Evolutionary conservation across 306 rosid species (phyloP), one percentile per base, ranked within the genome.

Genomic region (Canavalia gladiata): DNA sequence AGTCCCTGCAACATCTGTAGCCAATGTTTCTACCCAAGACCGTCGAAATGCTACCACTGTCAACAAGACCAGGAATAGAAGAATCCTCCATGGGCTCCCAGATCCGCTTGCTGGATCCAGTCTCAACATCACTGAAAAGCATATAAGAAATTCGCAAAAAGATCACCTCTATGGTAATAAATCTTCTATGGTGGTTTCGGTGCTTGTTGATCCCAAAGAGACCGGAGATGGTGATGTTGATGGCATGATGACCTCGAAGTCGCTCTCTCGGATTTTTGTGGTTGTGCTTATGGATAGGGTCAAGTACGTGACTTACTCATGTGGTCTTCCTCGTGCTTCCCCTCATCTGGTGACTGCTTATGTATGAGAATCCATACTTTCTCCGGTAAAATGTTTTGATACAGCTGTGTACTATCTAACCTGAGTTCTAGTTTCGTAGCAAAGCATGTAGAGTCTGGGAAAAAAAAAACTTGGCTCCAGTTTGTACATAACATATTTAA

Each of bases 131-230:
- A 89, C 97, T 42, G 90, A 87, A 81, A 90, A 89, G 62, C 88
- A 55, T 5, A 83, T 78, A 11, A 78, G 88, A 75, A 88, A 72
- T 64, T 56, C 84, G 5, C 86, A 46, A 55, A 87, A 90, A 62
- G 90, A 84, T 62, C 84, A 67, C 80, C 84, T 93, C 72, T 92
- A 84, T 31, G 92, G 91, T 2, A 87, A 84, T 67, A 87, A 88
- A 75, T 88, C 98, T 57, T 90, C 99, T 1, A 86, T 93, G 94
- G 91, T 93, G 4, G 98, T 96, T 63, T 96, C 99, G 2, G 97
- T 96, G 34, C 99, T 96, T 52, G 75, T 93, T 72, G 99, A 96
- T 88, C 99, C 99, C 47, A 88, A 92, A 84, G 98, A 96, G 87
- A 87, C 77, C 0, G 90, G 90, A 28, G 91, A 92, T 31, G 34